A percentile compares a stretch with the other conserved stretches of the same genome.
These are phyloP conservation scores for Naegleria fowleri DNA, from an alignment of 208 protist species.

Conservation along the genomic window DNA sequence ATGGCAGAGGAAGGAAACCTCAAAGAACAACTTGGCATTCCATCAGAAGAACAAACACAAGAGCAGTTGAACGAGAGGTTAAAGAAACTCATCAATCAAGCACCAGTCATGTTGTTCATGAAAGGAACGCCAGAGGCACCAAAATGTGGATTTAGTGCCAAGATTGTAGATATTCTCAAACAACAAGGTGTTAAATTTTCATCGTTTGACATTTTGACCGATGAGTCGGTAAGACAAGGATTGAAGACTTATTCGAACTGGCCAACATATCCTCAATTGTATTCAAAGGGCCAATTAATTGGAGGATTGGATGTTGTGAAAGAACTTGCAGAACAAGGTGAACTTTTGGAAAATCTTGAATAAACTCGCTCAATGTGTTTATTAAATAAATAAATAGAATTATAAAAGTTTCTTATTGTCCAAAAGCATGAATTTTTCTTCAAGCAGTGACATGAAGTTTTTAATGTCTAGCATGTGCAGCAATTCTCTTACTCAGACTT, in stretches of 20 bases:
- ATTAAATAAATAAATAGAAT: neutral
- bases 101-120: constrained; percentile 76
- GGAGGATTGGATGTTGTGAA: constrained; percentile 79
- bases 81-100: constrained; percentile 64
- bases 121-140: constrained; percentile 75
- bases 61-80: constrained; percentile 63
- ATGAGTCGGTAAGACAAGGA: constrained; percentile 72
- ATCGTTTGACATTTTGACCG: constrained; percentile 79
- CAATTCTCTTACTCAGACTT: neutral
- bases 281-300: constrained; percentile 81
- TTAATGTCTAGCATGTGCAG: no score
- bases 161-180: constrained; percentile 46
- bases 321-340: constrained; percentile 66
- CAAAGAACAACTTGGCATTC: constrained; percentile 13
- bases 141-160: constrained; percentile 76
- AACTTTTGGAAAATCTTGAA: constrained; percentile 45
- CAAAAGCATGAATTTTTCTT: no score
- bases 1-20: constrained; percentile 49
- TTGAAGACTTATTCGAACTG: constrained; percentile 79
- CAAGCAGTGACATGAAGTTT: no score
- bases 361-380: neutral
- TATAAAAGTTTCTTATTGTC: neutral
- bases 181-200: constrained; percentile 58
- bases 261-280: constrained; percentile 86
- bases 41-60: neutral